A percentile compares a stretch with the other conserved stretches of the same genome.
phyloP scores from a whole-genome alignment of 2,329 filamentous ascomycete genomes.

The Chaetoscypha palmicola region DNA sequence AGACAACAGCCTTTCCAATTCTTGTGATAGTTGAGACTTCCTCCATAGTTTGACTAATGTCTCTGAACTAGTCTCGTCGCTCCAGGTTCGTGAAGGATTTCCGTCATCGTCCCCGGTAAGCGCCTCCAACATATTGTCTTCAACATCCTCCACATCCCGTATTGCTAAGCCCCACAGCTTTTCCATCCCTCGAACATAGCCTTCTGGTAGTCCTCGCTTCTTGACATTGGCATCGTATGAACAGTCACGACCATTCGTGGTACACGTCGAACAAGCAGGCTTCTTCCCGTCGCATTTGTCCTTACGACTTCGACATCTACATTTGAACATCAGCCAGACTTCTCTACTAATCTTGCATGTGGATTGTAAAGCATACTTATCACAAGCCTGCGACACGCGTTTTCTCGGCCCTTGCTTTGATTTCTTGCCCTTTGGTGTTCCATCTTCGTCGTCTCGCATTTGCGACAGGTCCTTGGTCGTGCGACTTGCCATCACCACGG shows the following conservation, averaged over 20 bases:
- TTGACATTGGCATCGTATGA: conserved; percentile 67
- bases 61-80: conserved; percentile 25
- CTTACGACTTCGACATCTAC: conserved; percentile 44
- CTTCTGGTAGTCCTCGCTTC: conserved; percentile 73
- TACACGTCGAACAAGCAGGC: conserved; percentile 57
- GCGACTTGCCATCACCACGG: conserved; percentile 9
- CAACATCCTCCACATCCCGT: conserved; percentile 40
- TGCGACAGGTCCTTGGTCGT: not conserved
- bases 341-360: too few species aligned
- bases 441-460: conserved; percentile 8
- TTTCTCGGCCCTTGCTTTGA: conserved; percentile 25
- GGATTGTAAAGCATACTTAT: too few species aligned
- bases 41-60: conserved; percentile 28
- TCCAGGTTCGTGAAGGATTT: conserved; percentile 24
- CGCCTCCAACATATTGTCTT: conserved; percentile 40
- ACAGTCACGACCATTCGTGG: conserved; percentile 42
- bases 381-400: conserved; percentile 45
- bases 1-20: conserved; percentile 28
- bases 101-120: conserved; percentile 36
- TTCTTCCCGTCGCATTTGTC: conserved; percentile 56
- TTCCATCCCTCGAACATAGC: conserved; percentile 69
- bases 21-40: conserved; percentile 27
- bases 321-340: too few species aligned
- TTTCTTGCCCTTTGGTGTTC: conserved; percentile 14
- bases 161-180: conserved; percentile 49